Percentiles rank a stretch among this genome's conserved stretches.
Conservation (phyloP, 148 eudicot genomes). For the Arbutus unedo region DNA sequence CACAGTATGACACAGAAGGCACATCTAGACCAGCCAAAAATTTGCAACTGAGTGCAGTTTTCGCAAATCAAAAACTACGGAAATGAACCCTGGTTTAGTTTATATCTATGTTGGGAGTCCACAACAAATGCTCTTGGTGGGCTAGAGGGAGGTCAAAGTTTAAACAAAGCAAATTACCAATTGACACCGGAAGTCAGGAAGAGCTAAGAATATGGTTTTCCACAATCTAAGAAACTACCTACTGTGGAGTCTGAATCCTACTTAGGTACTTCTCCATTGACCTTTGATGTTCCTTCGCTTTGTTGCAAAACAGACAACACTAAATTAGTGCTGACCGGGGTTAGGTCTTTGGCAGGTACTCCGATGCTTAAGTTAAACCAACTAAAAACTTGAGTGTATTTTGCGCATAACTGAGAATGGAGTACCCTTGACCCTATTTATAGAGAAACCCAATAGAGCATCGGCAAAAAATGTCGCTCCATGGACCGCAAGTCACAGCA, state of each 20-base stretch:
- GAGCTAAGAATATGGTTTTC: background rate
- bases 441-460: too few relatives aligned
- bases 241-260: background rate
- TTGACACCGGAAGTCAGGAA: background rate
- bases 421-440: too few relatives aligned
- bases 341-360: too few relatives aligned
- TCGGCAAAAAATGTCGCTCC: too few relatives aligned
- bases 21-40: background rate
- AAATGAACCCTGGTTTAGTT: background rate
- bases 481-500: too few relatives aligned
- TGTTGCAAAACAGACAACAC: too few relatives aligned
- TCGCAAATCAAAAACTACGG: background rate
- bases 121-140: background rate
- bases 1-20: background rate
- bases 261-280: too few relatives aligned
- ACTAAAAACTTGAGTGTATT: too few relatives aligned
- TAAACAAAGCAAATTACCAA: background rate
- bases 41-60: background rate
- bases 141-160: background rate
- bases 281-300: too few relatives aligned
- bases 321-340: too few relatives aligned
- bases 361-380: too few relatives aligned
- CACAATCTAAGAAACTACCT: background rate
- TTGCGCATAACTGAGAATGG: too few relatives aligned
- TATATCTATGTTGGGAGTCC: background rate